A percentile compares a stretch with the other conserved stretches of the same genome.
These are phyloP conservation scores for Arctostaphylos glauca DNA, from an alignment of 148 eudicot genomes.

Conservation along the genomic window DNA sequence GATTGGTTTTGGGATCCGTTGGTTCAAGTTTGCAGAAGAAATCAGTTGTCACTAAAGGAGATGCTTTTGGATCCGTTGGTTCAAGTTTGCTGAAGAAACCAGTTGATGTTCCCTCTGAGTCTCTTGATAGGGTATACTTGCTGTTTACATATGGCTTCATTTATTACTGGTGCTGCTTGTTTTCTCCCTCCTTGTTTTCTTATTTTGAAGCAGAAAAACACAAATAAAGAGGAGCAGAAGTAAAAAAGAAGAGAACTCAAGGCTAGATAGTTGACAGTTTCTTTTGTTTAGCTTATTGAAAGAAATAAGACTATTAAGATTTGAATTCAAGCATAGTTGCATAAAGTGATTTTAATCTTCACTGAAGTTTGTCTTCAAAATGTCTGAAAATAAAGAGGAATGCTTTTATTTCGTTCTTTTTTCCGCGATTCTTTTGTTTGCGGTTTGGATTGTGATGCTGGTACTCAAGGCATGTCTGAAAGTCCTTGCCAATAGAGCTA, in stretches of 20 bases:
- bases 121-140: slow-evolving; percentile 57
- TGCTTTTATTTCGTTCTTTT: background rate
- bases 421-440: background rate
- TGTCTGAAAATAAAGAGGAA: background rate
- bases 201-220: background rate
- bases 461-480: background rate
- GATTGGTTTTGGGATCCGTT: slow-evolving; percentile 23
- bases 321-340: background rate
- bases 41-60: slow-evolving; percentile 25
- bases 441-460: background rate
- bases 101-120: slow-evolving; percentile 47
- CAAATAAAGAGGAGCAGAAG: background rate
- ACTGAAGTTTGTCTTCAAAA: background rate
- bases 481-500: background rate
- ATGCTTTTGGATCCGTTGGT: slow-evolving; percentile 19
- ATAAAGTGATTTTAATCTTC: background rate
- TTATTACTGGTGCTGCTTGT: background rate
- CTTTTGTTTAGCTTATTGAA: slow-evolving; percentile 9
- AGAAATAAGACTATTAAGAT: background rate
- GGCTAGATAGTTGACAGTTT: background rate
- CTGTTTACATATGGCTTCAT: background rate
- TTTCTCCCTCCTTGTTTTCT: background rate
- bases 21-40: slow-evolving; percentile 29
- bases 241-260: background rate
- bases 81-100: slow-evolving; percentile 26